Conservation (phyloP, 768 basidiomycete genomes). For the Pleurotus eryngii region DNA sequence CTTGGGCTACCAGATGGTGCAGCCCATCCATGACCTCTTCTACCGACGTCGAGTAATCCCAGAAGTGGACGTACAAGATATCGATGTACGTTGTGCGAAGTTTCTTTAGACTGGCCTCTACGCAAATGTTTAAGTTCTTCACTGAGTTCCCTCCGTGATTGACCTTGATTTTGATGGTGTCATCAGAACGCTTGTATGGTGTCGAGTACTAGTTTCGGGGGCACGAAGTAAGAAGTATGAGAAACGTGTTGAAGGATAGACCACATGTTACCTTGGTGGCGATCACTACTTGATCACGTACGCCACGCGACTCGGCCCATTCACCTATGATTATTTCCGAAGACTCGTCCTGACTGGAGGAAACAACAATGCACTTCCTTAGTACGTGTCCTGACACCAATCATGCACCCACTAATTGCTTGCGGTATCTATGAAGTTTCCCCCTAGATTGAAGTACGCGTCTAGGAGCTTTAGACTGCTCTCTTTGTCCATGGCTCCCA, state of each 20-base stretch:
- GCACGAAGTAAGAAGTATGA: background rate
- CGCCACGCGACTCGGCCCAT: conserved; percentile 44
- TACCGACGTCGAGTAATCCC: conserved; percentile 44
- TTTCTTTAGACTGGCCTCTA: conserved; percentile 43
- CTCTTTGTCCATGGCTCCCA: conserved; percentile 40
- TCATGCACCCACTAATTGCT: conserved; percentile 34
- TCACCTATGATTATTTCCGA: conserved; percentile 54
- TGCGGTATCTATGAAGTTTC: conserved; percentile 49
- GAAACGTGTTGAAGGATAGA: background rate
- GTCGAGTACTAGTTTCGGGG: conserved; percentile 23
- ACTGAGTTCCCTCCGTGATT: conserved; percentile 45
- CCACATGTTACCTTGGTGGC: conserved; percentile 35
- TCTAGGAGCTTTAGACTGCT: conserved; percentile 44
- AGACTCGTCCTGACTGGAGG: conserved; percentile 45
- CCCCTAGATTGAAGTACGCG: conserved; percentile 39
- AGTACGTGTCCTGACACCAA: no score
- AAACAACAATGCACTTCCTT: no score
- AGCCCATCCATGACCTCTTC: conserved; percentile 45
- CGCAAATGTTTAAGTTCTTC: conserved; percentile 39
- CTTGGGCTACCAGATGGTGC: conserved; percentile 36
- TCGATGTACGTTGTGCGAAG: conserved; percentile 34
- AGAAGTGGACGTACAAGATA: conserved; percentile 53
- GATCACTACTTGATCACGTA: conserved; percentile 47
- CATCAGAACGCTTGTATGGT: conserved; percentile 24
- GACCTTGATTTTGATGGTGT: conserved; percentile 26